These are phyloP conservation scores for Crotalaria pallida DNA, from an alignment of 306 rosid genomes.

Conservation along the genomic window DNA sequence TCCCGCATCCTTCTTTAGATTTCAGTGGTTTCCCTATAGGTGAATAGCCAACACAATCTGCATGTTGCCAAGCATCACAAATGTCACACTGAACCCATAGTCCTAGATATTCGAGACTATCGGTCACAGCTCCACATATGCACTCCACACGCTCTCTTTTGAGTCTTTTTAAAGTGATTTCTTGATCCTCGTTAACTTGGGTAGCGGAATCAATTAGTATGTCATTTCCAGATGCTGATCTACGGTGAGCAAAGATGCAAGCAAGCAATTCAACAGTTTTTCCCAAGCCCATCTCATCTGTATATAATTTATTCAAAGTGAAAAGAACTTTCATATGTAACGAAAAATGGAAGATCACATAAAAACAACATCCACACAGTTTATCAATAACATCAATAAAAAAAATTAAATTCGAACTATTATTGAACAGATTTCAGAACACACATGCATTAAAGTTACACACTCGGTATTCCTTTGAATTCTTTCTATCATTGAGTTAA, in stretches of 20 bases:
- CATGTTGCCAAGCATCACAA: constrained; percentile 99
- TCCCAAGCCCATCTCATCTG: constrained; percentile 97
- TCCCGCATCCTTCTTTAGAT: constrained; percentile 45
- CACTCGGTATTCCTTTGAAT: not conserved
- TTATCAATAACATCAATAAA: not conserved
- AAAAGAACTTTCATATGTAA: constrained; percentile 3
- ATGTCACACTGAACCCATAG: constrained; percentile 96
- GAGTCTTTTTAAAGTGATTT: constrained; percentile 52
- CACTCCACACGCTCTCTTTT: constrained; percentile 90
- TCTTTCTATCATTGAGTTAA: not conserved
- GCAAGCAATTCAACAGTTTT: constrained; percentile 95
- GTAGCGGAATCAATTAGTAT: constrained; percentile 28
- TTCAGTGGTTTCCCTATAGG: constrained; percentile 51
- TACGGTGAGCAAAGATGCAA: constrained; percentile 72
- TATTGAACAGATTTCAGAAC: constrained; percentile 1
- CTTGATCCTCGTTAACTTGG: constrained; percentile 29
- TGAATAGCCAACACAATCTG: constrained; percentile 88
- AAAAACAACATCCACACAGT: not conserved
- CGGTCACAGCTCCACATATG: constrained; percentile 84
- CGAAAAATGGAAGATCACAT: not conserved
- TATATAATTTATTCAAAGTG: constrained; percentile 20
- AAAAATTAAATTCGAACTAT: not conserved
- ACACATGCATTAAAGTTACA: not conserved
- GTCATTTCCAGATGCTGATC: constrained; percentile 46
- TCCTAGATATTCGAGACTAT: constrained; percentile 64